Base-by-base conservation (phyloP, 2,329 filamentous ascomycete species). In the Apiospora aurea region DNA sequence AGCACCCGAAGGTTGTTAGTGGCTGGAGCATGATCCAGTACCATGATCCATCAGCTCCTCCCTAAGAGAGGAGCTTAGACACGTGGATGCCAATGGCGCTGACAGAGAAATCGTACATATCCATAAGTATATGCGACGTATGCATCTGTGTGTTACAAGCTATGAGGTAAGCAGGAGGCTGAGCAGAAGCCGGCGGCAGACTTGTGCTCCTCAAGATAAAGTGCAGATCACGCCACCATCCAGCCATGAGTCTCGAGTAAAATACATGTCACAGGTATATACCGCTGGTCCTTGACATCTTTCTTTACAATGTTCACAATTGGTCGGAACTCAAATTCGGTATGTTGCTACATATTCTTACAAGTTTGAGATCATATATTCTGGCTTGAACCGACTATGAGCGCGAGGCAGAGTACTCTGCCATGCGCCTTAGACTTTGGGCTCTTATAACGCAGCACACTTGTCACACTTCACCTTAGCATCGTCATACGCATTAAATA, bases 61-160 rank as follows among this genome's bases (percentile, higher is more conserved):
- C n/a, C 26, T 29, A 38, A 41, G 34, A 18, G 34, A 38, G 29
- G 34, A 41, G 57, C 57, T 64, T 29, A 64, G 57, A 41, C 51
- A 57, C 57, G 29, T n/a, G 14, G 57, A 41, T 64, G 34, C 57
- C 57, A 34, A 64, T 64, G n/a, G 57, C 57, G 57, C 34, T 64
- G 57, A 41, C 34, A 24, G 57, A 24, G 57, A 34, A 64, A 38
- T 64, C 57, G 57, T 49, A n/a, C 16, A 16, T 47, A 47, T 47
- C 44, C 16, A 38, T 38, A 38, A 38, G 34, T 38, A 38, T 38
- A 38, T 38, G 34, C 34, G 5, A 38, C 1, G 44, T 16, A 47
- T 47, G 44, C 44, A 21, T 47, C 44, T 47, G 44, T 47, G 44
- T 47, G 44, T 21, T 47, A 38, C 34, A 18, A 47, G 44, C 44